Evolutionary conservation across 257 asterid species (phyloP).

Genomic region (Lycium ferocissimum): DNA sequence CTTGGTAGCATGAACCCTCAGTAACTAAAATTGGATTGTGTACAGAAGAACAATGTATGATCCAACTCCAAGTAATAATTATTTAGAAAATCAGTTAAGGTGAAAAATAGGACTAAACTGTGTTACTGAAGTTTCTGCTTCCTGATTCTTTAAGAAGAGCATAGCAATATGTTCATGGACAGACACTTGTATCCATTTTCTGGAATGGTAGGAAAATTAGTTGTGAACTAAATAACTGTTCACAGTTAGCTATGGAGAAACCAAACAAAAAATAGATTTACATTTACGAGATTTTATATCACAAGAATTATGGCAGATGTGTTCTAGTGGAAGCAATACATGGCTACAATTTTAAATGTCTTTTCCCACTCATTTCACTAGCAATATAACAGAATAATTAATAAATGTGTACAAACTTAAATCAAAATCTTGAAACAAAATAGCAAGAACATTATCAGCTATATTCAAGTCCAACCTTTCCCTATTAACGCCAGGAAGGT

Average conservation of each 20-base stretch:
- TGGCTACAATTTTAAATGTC: not conserved
- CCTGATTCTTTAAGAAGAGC: not conserved
- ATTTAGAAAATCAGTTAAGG: not conserved
- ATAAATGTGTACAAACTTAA: not conserved
- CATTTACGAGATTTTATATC: not conserved
- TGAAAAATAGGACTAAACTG: not conserved
- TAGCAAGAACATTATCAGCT: constrained; percentile 6
- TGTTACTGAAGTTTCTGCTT: not conserved
- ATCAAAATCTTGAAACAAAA: constrained; percentile 28
- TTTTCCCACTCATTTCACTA: not conserved
- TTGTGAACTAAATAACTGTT: not conserved
- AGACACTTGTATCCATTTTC: not conserved
- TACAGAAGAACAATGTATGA: not conserved
- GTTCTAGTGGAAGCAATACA: not conserved
- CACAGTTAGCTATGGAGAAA: not conserved
- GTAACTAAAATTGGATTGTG: not conserved
- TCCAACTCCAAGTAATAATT: not conserved
- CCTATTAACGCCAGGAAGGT: constrained; percentile 84
- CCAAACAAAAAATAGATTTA: not conserved
- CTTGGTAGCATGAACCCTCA: not conserved
- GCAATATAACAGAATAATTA: not conserved
- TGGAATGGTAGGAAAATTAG: not conserved
- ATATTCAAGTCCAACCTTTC: constrained; percentile 67
- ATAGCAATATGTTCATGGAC: not conserved
- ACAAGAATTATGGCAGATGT: not conserved